Evolutionary conservation across 2,329 filamentous ascomycete genomes (phyloP).

Genomic region (Aspergillus costaricaensis): DNA sequence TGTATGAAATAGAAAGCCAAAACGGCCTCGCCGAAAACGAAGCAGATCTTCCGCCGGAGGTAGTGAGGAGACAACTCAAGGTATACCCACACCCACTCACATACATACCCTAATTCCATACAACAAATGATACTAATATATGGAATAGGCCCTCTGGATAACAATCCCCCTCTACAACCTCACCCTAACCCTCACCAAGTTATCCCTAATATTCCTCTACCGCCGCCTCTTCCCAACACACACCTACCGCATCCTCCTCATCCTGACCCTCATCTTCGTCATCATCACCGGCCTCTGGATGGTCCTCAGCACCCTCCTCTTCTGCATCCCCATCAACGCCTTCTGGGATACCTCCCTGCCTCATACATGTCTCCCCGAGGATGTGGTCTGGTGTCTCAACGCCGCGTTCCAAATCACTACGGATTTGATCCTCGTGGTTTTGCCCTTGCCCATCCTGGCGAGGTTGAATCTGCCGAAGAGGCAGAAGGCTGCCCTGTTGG

Average conservation of each 20-base stretch:
- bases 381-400: slow-evolving; percentile 31
- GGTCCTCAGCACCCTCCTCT: slow-evolving; percentile 28
- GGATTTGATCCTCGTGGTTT: slow-evolving; percentile 28
- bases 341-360: slow-evolving; percentile 25
- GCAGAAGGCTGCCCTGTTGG: slow-evolving; percentile 28
- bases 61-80: slow-evolving; percentile 21
- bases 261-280: slow-evolving; percentile 23
- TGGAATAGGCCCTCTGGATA: slow-evolving; percentile 31
- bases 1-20: slow-evolving; percentile 17
- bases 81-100: slow-evolving; percentile 17
- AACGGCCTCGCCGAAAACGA: slow-evolving; percentile 26
- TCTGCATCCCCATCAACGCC: slow-evolving; percentile 27
- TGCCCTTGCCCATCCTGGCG: slow-evolving; percentile 30
- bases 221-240: slow-evolving; percentile 32
- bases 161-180: slow-evolving; percentile 40
- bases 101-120: no score
- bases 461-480: slow-evolving; percentile 24
- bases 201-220: slow-evolving; percentile 36
- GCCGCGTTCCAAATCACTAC: slow-evolving; percentile 31
- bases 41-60: slow-evolving; percentile 3
- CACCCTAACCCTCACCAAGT: slow-evolving; percentile 33
- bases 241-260: slow-evolving; percentile 23
- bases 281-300: slow-evolving; percentile 30
- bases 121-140: no score
- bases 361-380: slow-evolving; percentile 23